These are phyloP conservation scores for Musa schizocarpa DNA, from an alignment of 176 grass and related monocot species.

Conservation along the genomic window DNA sequence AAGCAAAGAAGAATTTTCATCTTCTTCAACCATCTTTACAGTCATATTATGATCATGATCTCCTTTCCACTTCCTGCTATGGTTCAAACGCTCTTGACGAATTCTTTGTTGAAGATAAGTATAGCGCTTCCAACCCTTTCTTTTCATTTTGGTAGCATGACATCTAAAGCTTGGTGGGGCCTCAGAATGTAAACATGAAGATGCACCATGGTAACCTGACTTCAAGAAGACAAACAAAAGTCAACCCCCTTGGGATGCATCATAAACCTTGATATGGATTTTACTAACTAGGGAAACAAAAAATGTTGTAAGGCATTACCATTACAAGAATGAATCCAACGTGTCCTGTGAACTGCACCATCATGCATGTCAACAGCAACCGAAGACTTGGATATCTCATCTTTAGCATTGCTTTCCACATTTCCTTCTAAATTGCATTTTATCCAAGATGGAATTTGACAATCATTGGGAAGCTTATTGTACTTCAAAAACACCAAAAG, in stretches of 20 bases:
- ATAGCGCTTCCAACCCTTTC: slow-evolving; percentile 61
- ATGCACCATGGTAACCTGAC: slow-evolving; percentile 15
- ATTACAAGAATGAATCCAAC: slow-evolving; percentile 17
- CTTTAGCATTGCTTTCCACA: slow-evolving; percentile 29
- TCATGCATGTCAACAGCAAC: slow-evolving; percentile 9
- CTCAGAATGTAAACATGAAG: slow-evolving; percentile 25
- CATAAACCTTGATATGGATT: background rate
- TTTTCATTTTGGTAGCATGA: slow-evolving; percentile 43
- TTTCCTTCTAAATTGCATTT: slow-evolving; percentile 79
- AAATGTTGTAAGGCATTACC: background rate
- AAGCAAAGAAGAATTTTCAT: slow-evolving; percentile 26
- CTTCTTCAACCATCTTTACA: slow-evolving; percentile 73
- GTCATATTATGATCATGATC: slow-evolving; percentile 69
- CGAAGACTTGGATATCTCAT: slow-evolving; percentile 31
- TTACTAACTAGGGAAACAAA: background rate
- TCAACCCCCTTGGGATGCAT: background rate
- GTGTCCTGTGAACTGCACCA: slow-evolving; percentile 19
- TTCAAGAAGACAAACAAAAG: background rate
- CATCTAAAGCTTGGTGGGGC: slow-evolving; percentile 40
- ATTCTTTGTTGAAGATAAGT: slow-evolving; percentile 64
- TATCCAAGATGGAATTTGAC: slow-evolving; percentile 83
- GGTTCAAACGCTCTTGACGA: slow-evolving; percentile 76
- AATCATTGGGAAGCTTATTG: slow-evolving; percentile 63
- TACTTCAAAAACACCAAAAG: slow-evolving; percentile 42
- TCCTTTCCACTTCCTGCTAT: slow-evolving; percentile 54